Conservation (phyloP, 306 rosid genomes). For the Prunus fruticosa region DNA sequence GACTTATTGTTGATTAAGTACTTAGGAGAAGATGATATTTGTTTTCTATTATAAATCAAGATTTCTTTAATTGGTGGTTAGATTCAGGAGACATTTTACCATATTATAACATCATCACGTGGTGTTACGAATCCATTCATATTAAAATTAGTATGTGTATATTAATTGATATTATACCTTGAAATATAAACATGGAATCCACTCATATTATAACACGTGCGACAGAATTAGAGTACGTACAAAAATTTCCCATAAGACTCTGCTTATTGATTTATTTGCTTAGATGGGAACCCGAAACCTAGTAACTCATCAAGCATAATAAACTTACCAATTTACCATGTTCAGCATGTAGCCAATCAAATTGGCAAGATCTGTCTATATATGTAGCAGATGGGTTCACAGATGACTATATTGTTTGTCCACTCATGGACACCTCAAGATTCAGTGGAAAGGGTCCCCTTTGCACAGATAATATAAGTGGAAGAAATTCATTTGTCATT, state of each 20-base stretch:
- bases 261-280: too few relatives aligned
- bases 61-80: too few relatives aligned
- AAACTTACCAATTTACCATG: not conserved
- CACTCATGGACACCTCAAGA: conserved; percentile 13
- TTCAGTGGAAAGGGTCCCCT: conserved; percentile 5
- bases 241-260: too few relatives aligned
- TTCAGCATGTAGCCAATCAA: not conserved
- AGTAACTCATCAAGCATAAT: not conserved
- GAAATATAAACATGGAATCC: too few relatives aligned
- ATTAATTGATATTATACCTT: too few relatives aligned
- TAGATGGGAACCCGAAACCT: not conserved
- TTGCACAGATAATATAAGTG: not conserved
- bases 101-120: too few relatives aligned
- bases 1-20: not conserved
- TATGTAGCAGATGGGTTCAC: conserved; percentile 1
- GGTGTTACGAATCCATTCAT: too few relatives aligned
- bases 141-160: too few relatives aligned
- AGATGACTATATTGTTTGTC: not conserved
- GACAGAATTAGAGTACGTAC: too few relatives aligned
- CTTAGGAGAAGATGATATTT: not conserved
- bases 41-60: not conserved
- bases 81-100: not conserved
- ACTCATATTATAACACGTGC: too few relatives aligned
- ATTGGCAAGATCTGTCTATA: not conserved
- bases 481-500: conserved; percentile 13